Evolutionary conservation across 768 basidiomycete species (phyloP).

Genomic region (Terana coerulea): DNA sequence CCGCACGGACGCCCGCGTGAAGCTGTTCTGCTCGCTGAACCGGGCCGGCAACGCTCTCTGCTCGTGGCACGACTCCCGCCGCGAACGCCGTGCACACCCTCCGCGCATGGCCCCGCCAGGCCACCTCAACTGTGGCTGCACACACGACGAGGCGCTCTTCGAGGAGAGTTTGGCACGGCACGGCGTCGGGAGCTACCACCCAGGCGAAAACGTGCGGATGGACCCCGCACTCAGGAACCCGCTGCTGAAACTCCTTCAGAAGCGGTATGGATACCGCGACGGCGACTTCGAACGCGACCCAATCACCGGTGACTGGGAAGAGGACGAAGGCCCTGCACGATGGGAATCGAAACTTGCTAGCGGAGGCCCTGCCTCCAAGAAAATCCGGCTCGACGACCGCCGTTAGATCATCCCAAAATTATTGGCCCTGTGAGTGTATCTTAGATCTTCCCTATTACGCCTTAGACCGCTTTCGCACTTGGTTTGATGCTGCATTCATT

Average conservation of each 20-base stretch:
- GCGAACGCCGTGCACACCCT: constrained; percentile 73
- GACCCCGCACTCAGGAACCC: constrained; percentile 84
- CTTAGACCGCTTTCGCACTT: not conserved
- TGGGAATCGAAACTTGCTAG: constrained; percentile 60
- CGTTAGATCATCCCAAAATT: constrained; percentile 24
- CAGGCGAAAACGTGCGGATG: constrained; percentile 85
- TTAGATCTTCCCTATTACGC: constrained; percentile 4
- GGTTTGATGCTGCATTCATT: not conserved
- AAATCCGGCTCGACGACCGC: constrained; percentile 35
- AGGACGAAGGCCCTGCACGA: constrained; percentile 54
- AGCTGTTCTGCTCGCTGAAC: constrained; percentile 76
- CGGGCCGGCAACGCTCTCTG: constrained; percentile 86
- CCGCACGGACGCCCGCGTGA: constrained; percentile 69
- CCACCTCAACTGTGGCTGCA: constrained; percentile 83
- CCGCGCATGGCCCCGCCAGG: constrained; percentile 79
- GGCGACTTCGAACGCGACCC: constrained; percentile 82
- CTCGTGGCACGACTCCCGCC: constrained; percentile 86
- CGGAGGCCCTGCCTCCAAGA: constrained; percentile 34
- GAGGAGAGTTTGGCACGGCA: constrained; percentile 81
- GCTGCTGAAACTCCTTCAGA: constrained; percentile 64
- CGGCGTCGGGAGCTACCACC: constrained; percentile 75
- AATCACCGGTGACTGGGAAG: constrained; percentile 59
- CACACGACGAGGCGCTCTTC: constrained; percentile 80
- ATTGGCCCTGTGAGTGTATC: constrained; percentile 6
- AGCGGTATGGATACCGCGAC: constrained; percentile 75